These are phyloP conservation scores for Mycoemilia scoparia DNA, from an alignment of 192 early-diverging fungal genomes.

Conservation along the genomic window DNA sequence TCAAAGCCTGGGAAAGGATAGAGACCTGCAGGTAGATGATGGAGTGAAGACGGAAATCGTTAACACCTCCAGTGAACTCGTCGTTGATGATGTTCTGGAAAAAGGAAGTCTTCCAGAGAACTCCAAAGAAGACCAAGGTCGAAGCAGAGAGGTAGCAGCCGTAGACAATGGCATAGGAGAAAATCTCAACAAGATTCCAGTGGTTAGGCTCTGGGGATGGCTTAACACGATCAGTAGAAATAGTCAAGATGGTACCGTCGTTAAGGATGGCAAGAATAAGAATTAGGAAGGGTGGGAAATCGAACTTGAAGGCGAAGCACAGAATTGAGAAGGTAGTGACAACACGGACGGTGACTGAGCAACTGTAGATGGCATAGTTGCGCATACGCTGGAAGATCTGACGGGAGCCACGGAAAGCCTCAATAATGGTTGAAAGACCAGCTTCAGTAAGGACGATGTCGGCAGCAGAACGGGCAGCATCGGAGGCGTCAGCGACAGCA, in stretches of 20 bases:
- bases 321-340: constrained; percentile 52
- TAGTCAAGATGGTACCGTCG: constrained; percentile 85
- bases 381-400: constrained; percentile 95
- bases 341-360: constrained; percentile 70
- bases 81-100: constrained; percentile 44
- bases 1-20: constrained; percentile 57
- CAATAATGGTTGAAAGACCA: constrained; percentile 73
- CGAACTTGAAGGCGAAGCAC: constrained; percentile 58
- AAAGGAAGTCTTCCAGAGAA: constrained; percentile 39
- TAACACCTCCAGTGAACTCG: constrained; percentile 25
- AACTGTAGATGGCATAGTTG: constrained; percentile 79
- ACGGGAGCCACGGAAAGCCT: constrained; percentile 77
- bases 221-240: constrained; percentile 68
- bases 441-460: constrained; percentile 63
- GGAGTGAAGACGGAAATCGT: constrained; percentile 49
- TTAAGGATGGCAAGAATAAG: constrained; percentile 79
- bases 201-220: constrained; percentile 68
- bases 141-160: constrained; percentile 68
- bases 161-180: constrained; percentile 70
- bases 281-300: constrained; percentile 71
- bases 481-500: constrained; percentile 54
- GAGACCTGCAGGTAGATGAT: constrained; percentile 68
- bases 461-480: constrained; percentile 59
- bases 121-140: constrained; percentile 52
- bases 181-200: constrained; percentile 79